A percentile compares a stretch with the other conserved stretches of the same genome.
Evolutionary conservation across 331 rosid genomes (phyloP).

Genomic region (Pyracantha coccinea): DNA sequence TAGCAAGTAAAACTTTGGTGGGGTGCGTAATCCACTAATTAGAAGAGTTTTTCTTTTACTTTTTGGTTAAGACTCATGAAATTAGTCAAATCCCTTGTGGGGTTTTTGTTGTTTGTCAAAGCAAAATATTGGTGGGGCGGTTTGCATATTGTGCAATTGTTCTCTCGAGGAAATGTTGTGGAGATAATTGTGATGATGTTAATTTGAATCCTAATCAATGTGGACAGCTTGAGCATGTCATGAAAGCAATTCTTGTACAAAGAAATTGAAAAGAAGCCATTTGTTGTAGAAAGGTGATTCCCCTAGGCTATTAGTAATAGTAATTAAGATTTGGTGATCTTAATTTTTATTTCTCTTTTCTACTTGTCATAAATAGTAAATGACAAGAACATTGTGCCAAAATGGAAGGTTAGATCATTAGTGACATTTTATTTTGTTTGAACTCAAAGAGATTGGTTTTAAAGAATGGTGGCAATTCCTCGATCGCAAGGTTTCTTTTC

Average conservation of each 20-base stretch:
- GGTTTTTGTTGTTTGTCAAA: constrained; percentile 15
- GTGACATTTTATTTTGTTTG: not conserved
- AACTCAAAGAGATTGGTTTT: not conserved
- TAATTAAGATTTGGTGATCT: not conserved
- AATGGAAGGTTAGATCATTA: not conserved
- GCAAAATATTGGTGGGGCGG: constrained; percentile 34
- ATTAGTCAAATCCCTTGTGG: constrained; percentile 16
- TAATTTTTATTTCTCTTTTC: not conserved
- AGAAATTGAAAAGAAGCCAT: not conserved
- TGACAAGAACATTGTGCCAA: not conserved
- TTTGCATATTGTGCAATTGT: not conserved
- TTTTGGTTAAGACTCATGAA: constrained; percentile 12
- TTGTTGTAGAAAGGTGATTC: not conserved
- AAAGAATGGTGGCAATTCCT: not conserved
- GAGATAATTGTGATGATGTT: constrained; percentile 21
- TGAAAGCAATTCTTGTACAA: not conserved
- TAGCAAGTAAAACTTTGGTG: constrained; percentile 25
- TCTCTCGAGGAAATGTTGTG: constrained; percentile 2
- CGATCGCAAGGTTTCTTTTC: not conserved
- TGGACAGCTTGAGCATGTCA: constrained; percentile 6
- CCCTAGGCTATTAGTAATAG: not conserved
- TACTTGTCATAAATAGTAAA: not conserved
- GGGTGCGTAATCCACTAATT: constrained; percentile 49
- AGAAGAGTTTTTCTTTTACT: constrained; percentile 19
- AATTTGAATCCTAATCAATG: constrained; percentile 12